Base-by-base conservation (phyloP, 148 eudicot species). In the Rhododendron simsii region DNA sequence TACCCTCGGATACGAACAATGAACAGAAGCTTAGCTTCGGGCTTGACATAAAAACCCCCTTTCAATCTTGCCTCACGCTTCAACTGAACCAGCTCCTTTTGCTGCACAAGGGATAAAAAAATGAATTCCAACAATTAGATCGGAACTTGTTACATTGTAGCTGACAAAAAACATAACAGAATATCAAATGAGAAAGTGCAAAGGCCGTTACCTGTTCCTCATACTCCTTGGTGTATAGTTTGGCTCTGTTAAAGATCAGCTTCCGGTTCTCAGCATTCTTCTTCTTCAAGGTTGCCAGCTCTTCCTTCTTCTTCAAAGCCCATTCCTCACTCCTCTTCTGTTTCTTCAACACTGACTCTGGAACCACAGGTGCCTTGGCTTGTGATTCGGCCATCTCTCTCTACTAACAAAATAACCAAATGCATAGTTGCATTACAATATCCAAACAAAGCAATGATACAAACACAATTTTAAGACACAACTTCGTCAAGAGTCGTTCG, bases 301-400 rank as follows among this genome's bases (percentile, higher is more conserved):
- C 94, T 48, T 91, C 90, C 87, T 91, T 89, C 86, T 91, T 94
- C 3, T 88, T 93, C 84, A 91, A 73, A 80, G 93, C 95, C 98
- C 96, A 95, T 87, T 95, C 96, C 84, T 93, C 95, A 47, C 79
- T 89, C 90, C 98, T 95, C 87, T 94, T 91, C 73, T 93, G 96
- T 91, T 96, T 96, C 93, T 96, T 96, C 88, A 95, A 86, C 1
- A 95, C 95, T 0, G 98, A 96, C 90, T 96, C 98, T 2, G 98
- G 99, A 50, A 96, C 94, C n/a, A 91, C 48, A 1, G 82, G 86
- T 35, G 83, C 93, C 90, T 86, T 88, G 78, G 89, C 76, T 73
- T 84, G 84, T 5, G 65, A 48, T 59, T 84, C 93, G 83, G 88
- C 94, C 94, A 92, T 91, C 85, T 88, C 92, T 90, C 76, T 90